Base-by-base conservation (phyloP, 805 yeast species). In the Candida stauntonica region DNA sequence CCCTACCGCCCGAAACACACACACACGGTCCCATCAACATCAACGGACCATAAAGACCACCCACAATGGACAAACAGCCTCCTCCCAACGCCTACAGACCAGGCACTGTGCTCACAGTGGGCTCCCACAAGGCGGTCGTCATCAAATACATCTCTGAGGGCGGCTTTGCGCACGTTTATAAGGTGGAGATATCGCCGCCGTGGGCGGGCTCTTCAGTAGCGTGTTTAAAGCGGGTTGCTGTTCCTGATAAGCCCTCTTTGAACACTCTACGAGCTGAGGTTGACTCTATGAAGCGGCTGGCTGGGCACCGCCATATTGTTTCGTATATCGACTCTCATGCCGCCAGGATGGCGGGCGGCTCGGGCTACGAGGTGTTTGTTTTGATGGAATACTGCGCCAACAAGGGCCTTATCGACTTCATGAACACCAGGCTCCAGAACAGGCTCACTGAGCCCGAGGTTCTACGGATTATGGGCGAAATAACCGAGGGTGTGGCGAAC, bases 301-400 rank as follows among this genome's bases (percentile, higher is more conserved):
- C 80, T 45, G 95, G 95, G 7, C 75, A 84, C 47, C 73, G 74
- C 32, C 80, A 81, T 56, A 79, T 93, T 45, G 99, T 93, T 2
- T 79, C 86, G 3, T 93, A 93, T 60, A 85, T 88, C 36, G 99
- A 93, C 60, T 86, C 96, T 3, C 96, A 93, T 64, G 99, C 99
- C 6, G 79, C 94, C 11, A 72, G 94, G 50, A 64, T 82, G 61
- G 41, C 63, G 17, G 41, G 53, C n/a, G 58, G 67, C 3, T 58
- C 57, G 15, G 86, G 84, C 12, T 85, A 84, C 51, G 94, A 83
- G 57, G 95, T 85, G 34, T 79, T 83, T 45, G 64, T 85, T 13
- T 62, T 85, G 36, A 85, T 85, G 94, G 95, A 85, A 53, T 79
- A 76, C 50, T 85, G 95, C 57, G 71, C 81, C 6, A 72, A 75